Conservation (phyloP, 2,329 filamentous ascomycete genomes). For the Zasmidium angulare region DNA sequence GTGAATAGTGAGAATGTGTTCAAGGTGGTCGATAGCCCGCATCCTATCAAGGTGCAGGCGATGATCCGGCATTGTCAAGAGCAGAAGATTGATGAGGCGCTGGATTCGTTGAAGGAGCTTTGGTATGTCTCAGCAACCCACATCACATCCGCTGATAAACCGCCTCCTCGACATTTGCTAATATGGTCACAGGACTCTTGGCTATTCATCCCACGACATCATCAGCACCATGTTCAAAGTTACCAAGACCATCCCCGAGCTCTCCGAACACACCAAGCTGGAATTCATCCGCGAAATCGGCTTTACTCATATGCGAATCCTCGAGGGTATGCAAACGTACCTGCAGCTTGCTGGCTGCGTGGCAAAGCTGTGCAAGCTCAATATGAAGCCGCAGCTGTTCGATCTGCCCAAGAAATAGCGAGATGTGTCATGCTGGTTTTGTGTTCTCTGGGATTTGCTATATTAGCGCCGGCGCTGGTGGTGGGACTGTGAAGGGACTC, state of each 20-base stretch:
- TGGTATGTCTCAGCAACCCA: constrained; percentile 58
- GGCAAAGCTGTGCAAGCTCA: constrained; percentile 86
- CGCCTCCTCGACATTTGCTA: constrained; percentile 8
- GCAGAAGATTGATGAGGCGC: constrained; percentile 80
- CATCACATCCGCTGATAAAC: neutral
- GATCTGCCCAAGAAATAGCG: constrained; percentile 39
- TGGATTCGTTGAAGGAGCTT: constrained; percentile 83
- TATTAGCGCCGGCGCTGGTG: neutral
- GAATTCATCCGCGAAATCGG: constrained; percentile 96
- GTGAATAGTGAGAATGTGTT: constrained; percentile 98
- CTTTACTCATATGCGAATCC: constrained; percentile 97
- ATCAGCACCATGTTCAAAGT: constrained; percentile 99
- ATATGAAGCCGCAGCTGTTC: constrained; percentile 91
- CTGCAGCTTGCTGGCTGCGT: constrained; percentile 92
- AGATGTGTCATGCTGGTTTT: neutral
- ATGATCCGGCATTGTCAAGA: constrained; percentile 98
- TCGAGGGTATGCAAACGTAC: constrained; percentile 95
- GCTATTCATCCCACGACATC: constrained; percentile 98
- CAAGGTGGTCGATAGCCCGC: constrained; percentile 92
- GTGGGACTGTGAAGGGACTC: neutral
- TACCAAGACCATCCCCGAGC: constrained; percentile 87
- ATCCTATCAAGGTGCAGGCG: constrained; percentile 96
- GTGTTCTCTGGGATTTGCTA: neutral
- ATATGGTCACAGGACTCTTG: constrained; percentile 60
- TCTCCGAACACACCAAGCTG: constrained; percentile 92